These are phyloP conservation scores for Eucalyptus erythrocorys DNA, from an alignment of 345 rosid genomes.

Conservation along the genomic window DNA sequence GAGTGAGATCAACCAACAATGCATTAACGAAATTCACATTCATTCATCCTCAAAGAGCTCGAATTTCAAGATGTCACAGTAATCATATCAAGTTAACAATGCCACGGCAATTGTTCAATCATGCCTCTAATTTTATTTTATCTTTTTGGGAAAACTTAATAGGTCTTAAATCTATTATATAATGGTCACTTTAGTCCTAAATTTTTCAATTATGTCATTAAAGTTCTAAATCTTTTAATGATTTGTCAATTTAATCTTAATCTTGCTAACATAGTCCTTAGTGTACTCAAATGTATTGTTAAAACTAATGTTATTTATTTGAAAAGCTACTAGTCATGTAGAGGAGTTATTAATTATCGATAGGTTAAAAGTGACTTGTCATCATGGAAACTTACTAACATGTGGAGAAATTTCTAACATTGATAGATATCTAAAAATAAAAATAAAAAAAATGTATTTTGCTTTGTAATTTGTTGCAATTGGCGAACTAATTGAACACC, in stretches of 20 bases:
- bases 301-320: neutral
- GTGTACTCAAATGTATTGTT: neutral
- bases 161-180: neutral
- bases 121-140: neutral
- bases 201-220: neutral
- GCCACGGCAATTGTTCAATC: neutral
- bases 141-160: neutral
- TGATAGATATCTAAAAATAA: neutral
- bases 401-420: neutral
- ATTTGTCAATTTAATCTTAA: neutral
- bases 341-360: neutral
- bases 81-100: neutral
- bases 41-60: no score
- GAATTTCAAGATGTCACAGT: no score
- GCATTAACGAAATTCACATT: no score
- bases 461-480: neutral
- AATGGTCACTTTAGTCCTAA: neutral
- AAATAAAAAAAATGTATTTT: no score
- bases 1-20: no score
- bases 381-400: neutral
- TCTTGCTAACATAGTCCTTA: neutral
- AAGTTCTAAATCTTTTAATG: neutral
- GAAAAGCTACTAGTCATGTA: neutral
- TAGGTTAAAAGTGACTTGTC: neutral
- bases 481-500: neutral